A percentile compares a stretch with the other conserved stretches of the same genome.
Conservation (phyloP, 2,329 filamentous ascomycete species). For the Paraphaeosphaeria sporulosa region DNA sequence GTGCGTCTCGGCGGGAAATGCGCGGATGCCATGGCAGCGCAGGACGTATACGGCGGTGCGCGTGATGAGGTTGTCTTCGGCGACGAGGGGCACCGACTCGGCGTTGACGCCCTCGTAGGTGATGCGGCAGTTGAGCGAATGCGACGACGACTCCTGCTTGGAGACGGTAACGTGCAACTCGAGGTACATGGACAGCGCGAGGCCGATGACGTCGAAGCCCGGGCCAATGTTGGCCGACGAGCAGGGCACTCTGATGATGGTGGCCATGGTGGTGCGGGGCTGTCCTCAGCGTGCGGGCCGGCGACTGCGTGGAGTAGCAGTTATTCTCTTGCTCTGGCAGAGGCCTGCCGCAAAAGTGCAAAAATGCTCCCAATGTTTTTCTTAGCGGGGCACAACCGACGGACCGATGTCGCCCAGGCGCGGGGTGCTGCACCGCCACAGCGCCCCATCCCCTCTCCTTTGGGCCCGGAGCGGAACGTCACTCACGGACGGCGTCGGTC, state of each 20-base stretch:
- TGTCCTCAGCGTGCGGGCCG: slow-evolving; percentile 5
- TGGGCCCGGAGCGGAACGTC: background rate
- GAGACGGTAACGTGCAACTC: slow-evolving; percentile 83
- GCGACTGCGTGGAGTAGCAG: slow-evolving; percentile 1
- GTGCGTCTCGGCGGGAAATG: slow-evolving; percentile 82
- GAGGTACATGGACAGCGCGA: slow-evolving; percentile 92
- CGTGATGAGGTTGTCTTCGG: slow-evolving; percentile 91
- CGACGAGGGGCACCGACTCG: slow-evolving; percentile 81
- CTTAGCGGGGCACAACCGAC: slow-evolving; percentile 6
- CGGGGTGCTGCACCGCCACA: slow-evolving; percentile 11
- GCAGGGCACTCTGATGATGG: slow-evolving; percentile 82
- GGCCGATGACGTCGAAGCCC: slow-evolving; percentile 96
- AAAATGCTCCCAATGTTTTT: slow-evolving; percentile 10
- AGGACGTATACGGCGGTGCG: slow-evolving; percentile 93
- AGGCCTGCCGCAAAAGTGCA: slow-evolving; percentile 3
- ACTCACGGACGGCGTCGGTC: background rate
- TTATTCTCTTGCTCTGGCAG: background rate
- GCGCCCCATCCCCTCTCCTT: background rate
- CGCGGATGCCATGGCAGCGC: slow-evolving; percentile 85
- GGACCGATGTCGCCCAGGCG: slow-evolving; percentile 15
- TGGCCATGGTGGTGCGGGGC: slow-evolving; percentile 33
- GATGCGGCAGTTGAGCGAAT: slow-evolving; percentile 83
- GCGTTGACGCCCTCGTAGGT: slow-evolving; percentile 87
- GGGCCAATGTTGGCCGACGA: slow-evolving; percentile 97
- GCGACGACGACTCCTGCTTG: slow-evolving; percentile 57